A percentile compares a stretch with the other conserved stretches of the same genome.
Conservation (phyloP, 2,329 filamentous ascomycete species). For the Ophiocordyceps camponoti-saundersi region DNA sequence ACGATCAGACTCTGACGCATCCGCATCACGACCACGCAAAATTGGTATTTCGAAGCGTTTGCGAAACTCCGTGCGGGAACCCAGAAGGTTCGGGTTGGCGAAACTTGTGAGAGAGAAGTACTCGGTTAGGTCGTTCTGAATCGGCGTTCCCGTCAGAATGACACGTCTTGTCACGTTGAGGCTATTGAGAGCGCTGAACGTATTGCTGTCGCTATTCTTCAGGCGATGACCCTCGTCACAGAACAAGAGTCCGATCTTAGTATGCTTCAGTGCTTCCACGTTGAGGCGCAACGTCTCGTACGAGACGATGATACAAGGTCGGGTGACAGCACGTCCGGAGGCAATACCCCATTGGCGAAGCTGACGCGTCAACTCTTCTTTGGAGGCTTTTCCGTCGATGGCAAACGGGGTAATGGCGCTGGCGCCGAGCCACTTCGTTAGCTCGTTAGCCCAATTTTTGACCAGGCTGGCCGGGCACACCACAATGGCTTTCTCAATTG, state of each 20-base stretch:
- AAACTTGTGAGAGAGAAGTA: constrained; percentile 95
- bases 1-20: constrained; percentile 67
- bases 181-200: constrained; percentile 77
- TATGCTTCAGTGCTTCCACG: constrained; percentile 75
- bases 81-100: constrained; percentile 83
- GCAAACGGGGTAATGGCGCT: constrained; percentile 88
- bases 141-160: constrained; percentile 90
- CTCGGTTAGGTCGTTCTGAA: constrained; percentile 96
- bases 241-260: constrained; percentile 78
- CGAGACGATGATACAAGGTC: constrained; percentile 91
- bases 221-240: constrained; percentile 94
- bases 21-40: constrained; percentile 75
- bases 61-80: constrained; percentile 77
- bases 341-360: constrained; percentile 90
- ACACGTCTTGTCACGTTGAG: constrained; percentile 83
- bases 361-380: constrained; percentile 80
- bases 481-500: constrained; percentile 92
- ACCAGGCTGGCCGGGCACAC: constrained; percentile 94
- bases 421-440: constrained; percentile 89
- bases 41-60: constrained; percentile 92
- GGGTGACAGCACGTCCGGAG: constrained; percentile 71
- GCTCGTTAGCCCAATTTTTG: constrained; percentile 93
- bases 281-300: constrained; percentile 92
- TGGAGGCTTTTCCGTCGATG: constrained; percentile 89
- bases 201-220: constrained; percentile 93